Conservation (phyloP, 768 basidiomycete genomes). For the Trametes cubensis region DNA sequence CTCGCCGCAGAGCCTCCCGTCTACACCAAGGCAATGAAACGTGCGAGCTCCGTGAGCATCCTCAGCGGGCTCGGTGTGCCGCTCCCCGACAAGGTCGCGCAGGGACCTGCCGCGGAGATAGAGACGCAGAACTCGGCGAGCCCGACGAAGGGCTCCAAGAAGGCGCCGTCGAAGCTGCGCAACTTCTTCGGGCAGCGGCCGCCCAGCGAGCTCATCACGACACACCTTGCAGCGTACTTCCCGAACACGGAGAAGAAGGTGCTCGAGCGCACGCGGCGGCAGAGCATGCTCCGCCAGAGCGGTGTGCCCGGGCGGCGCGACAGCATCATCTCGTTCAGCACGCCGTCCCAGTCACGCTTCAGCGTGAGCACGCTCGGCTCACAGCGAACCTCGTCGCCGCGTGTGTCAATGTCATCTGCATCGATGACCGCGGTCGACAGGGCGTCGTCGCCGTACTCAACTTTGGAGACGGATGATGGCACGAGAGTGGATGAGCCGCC, state of each 20-base stretch:
- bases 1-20: slow-evolving; percentile 24
- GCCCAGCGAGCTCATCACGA: slow-evolving; percentile 95
- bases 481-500: slow-evolving; percentile 48
- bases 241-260: slow-evolving; percentile 91
- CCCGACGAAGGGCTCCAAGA: slow-evolving; percentile 34
- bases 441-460: slow-evolving; percentile 17
- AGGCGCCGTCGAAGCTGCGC: slow-evolving; percentile 67
- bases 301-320: slow-evolving; percentile 53
- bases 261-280: slow-evolving; percentile 81
- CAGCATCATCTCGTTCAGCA: slow-evolving; percentile 49
- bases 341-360: slow-evolving; percentile 55
- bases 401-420: slow-evolving; percentile 30
- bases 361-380: slow-evolving; percentile 58
- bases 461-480: slow-evolving; percentile 9
- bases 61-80: slow-evolving; percentile 90
- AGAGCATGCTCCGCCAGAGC: slow-evolving; percentile 79
- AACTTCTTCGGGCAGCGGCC: slow-evolving; percentile 99
- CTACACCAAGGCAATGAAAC: slow-evolving; percentile 62
- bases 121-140: slow-evolving; percentile 36
- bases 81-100: slow-evolving; percentile 70
- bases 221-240: slow-evolving; percentile 93
- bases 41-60: slow-evolving; percentile 93
- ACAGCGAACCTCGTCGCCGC: slow-evolving; percentile 42
- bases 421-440: slow-evolving; percentile 23
- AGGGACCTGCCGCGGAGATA: slow-evolving; percentile 42